phyloP scores from a whole-genome alignment of 306 rosid species.

The Hippophae tibetana region DNA sequence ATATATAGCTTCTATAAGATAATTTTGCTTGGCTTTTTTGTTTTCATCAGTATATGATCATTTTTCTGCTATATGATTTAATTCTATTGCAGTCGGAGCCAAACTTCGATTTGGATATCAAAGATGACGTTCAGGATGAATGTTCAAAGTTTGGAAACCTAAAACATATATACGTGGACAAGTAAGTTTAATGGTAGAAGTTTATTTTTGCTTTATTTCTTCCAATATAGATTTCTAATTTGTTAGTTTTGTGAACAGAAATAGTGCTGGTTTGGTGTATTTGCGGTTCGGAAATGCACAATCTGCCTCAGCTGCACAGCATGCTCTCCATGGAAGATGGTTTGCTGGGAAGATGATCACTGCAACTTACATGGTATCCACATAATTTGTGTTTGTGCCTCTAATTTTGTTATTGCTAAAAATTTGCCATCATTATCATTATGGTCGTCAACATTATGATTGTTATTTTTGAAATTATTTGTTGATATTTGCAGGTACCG shows the following conservation, averaged over 20 bases:
- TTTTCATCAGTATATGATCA: not conserved
- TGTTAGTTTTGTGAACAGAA: conserved; percentile 31
- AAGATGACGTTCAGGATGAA: conserved; percentile 88
- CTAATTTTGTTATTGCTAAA: conserved; percentile 1
- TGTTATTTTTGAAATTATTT: not conserved
- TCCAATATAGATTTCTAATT: too few relatives aligned
- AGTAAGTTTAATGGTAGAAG: conserved; percentile 43
- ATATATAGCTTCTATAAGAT: not conserved
- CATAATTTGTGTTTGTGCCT: conserved; percentile 1
- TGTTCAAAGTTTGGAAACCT: conserved; percentile 73
- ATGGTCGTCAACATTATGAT: not conserved
- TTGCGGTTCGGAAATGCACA: conserved; percentile 55
- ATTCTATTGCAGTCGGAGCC: conserved; percentile 58
- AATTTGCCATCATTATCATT: too few relatives aligned
- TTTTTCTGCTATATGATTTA: conserved; percentile 11
- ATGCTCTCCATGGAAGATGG: conserved; percentile 94
- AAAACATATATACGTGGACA: conserved; percentile 66
- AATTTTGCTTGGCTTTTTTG: too few relatives aligned
- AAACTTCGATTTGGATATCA: conserved; percentile 71
- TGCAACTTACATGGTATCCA: conserved; percentile 66
- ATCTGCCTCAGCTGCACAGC: conserved; percentile 62
- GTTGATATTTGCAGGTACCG: conserved; percentile 44
- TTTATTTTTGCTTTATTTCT: not conserved
- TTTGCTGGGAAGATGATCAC: conserved; percentile 98
- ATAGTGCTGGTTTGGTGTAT: conserved; percentile 67